Base-by-base conservation (phyloP, 2,329 filamentous ascomycete genomes). In the Venturiaceae sp. region DNA sequence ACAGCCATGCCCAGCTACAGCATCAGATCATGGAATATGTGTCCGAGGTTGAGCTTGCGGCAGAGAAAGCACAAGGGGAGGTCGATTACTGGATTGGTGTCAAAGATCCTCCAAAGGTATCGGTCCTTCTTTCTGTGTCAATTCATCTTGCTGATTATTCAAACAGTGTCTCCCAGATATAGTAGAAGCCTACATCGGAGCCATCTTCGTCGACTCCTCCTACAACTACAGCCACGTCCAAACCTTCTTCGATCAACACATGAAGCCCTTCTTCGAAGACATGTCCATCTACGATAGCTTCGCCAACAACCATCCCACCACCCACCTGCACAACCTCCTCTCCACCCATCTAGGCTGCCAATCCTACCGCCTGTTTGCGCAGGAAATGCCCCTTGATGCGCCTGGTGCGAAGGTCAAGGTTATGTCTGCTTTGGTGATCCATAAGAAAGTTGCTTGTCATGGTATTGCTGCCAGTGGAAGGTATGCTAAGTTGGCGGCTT, bases 221-320 rank as follows among this genome's bases (percentile, higher is more conserved):
- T 97, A 92, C 72, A 75, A 94, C 67, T 96, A 87, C 70, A 69
- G 70, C 13, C 78, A 84, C 19, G 87, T 97, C 1, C 83, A 87
- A 62, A 68, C 69, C 0, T 97, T 99, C 73, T 96, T 96, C 71
- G 72, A 83, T n/a, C 69, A 66, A 14, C 84, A 92, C 62, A 81
- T 97, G 58, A 79, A 80, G 59, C 85, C 84, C 2, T 96, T 85
- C 73, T 97, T 97, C 69, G 77, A 81, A 55, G 87, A 96, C 70
- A 96, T 97, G 85, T 76, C 79, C 3, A 80, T 94, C 39, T 96
- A 96, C 70, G 91, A 97, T 69, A 83, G 83, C 0, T 96, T 89
- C 69, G 91, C 90, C 1, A 90, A 87, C 65, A 88, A 88, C 34
- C 92, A 97, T 64, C 92, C 92, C 0, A 86, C 72, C 66, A 95